Conservation (phyloP, 306 rosid genomes). For the Quercus agrifolia region DNA sequence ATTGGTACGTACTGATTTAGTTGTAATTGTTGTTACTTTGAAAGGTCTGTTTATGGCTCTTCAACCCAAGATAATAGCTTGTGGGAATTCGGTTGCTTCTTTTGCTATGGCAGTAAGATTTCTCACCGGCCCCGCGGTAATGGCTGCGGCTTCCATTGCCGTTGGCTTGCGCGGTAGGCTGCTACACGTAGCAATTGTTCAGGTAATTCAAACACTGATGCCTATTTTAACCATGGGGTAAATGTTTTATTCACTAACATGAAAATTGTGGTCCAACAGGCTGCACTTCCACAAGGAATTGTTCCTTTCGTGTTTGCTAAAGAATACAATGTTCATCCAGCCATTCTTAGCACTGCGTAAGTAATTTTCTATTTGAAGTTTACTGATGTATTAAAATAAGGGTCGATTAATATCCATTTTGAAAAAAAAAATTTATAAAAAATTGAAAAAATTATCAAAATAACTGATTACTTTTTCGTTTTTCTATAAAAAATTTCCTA, state of each 20-base stretch:
- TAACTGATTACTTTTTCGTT: too few species aligned
- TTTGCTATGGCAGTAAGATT: slow-evolving; percentile 95
- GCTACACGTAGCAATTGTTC: slow-evolving; percentile 90
- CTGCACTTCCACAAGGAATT: slow-evolving; percentile 98
- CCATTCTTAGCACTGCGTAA: slow-evolving; percentile 92
- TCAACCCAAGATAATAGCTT: slow-evolving; percentile 94
- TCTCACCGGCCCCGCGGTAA: slow-evolving; percentile 95
- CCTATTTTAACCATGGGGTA: not conserved
- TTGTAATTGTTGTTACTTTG: not conserved
- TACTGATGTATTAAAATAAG: not conserved
- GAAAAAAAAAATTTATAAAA: too few species aligned
- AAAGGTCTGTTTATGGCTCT: slow-evolving; percentile 96
- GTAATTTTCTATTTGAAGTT: not conserved
- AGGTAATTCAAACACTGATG: slow-evolving; percentile 43
- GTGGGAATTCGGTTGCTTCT: slow-evolving; percentile 90
- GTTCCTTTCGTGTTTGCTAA: slow-evolving; percentile 98
- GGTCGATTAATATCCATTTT: too few species aligned
- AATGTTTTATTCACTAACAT: not conserved
- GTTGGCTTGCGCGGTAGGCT: slow-evolving; percentile 91
- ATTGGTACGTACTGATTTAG: not conserved
- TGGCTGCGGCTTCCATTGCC: slow-evolving; percentile 94
- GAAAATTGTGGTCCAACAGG: slow-evolving; percentile 41
- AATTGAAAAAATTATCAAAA: too few species aligned
- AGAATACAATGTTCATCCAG: slow-evolving; percentile 94
- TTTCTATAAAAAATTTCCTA: too few species aligned